These are phyloP conservation scores for Fusarium chlamydosporum DNA, from an alignment of 2,329 filamentous ascomycete genomes.

Conservation along the genomic window DNA sequence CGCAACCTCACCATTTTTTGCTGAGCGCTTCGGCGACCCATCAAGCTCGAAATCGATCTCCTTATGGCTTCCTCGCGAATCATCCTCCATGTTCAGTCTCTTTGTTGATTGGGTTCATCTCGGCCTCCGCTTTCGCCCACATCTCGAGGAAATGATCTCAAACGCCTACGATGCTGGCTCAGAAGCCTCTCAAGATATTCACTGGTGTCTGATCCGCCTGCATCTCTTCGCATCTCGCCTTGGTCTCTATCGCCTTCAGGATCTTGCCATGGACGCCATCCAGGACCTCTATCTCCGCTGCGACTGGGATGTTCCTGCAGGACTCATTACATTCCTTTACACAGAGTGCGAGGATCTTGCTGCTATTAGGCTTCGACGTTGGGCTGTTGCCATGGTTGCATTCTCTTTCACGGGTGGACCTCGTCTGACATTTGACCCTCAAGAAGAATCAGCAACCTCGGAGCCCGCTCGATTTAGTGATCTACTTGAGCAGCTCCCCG, in stretches of 20 bases:
- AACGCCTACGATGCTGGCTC: conserved; percentile 51
- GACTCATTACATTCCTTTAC: conserved; percentile 67
- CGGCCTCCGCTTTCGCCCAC: conserved; percentile 58
- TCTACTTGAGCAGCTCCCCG: conserved; percentile 61
- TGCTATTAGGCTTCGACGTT: conserved; percentile 68
- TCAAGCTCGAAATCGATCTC: conserved; percentile 51
- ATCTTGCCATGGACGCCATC: conserved; percentile 69
- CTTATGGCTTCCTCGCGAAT: conserved; percentile 62
- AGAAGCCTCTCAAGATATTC: conserved; percentile 58
- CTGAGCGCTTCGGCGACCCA: conserved; percentile 59
- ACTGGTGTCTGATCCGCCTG: conserved; percentile 69
- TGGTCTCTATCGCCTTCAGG: conserved; percentile 66
- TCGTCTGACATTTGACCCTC: conserved; percentile 52
- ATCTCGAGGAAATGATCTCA: conserved; percentile 60
- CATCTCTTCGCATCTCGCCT: conserved; percentile 70
- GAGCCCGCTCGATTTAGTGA: conserved; percentile 57
- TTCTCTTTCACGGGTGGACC: conserved; percentile 63
- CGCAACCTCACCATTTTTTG: conserved; percentile 64
- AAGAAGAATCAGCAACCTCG: conserved; percentile 51
- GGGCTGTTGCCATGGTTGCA: conserved; percentile 73
- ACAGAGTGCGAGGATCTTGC: conserved; percentile 65
- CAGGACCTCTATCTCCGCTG: conserved; percentile 71
- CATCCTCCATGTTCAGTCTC: conserved; percentile 66
- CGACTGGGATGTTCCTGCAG: conserved; percentile 70
- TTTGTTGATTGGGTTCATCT: conserved; percentile 68